These are phyloP conservation scores for Candida tropicalis DNA, from an alignment of 1,139 yeast genomes.

Conservation along the genomic window DNA sequence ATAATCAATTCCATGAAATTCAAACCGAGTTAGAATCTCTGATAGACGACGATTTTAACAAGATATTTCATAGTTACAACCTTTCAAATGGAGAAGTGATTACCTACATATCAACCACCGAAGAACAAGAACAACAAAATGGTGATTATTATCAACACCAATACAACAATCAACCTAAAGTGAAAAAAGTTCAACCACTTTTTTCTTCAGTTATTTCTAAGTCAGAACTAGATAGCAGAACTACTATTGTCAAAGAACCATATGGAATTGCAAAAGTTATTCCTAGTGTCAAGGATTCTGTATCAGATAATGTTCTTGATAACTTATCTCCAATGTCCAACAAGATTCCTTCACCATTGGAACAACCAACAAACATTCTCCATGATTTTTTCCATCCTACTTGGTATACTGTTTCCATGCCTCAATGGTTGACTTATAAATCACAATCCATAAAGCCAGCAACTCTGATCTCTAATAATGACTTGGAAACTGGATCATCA, in stretches of 20 bases:
- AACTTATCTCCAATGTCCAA: constrained; percentile 50
- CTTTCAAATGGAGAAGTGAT: constrained; percentile 65
- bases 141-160: constrained; percentile 22
- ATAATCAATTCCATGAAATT: constrained; percentile 10
- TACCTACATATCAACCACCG: constrained; percentile 41
- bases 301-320: constrained; percentile 46
- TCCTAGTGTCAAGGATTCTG: constrained; percentile 44
- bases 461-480: constrained; percentile 23
- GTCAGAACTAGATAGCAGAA: constrained; percentile 69
- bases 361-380: constrained; percentile 69
- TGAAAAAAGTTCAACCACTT: constrained; percentile 54
- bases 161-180: constrained; percentile 25
- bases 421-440: constrained; percentile 76
- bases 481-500: not conserved
- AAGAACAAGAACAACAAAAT: constrained; percentile 26
- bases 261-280: constrained; percentile 60
- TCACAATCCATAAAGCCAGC: constrained; percentile 30
- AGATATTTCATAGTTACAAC: constrained; percentile 62
- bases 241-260: constrained; percentile 60
- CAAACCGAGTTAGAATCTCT: constrained; percentile 33
- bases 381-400: constrained; percentile 81
- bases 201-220: constrained; percentile 68
- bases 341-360: constrained; percentile 61
- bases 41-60: constrained; percentile 58
- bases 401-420: constrained; percentile 79